A percentile compares a stretch with the other conserved stretches of the same genome.
phyloP scores from a whole-genome alignment of 305 asterid genomes.

The Solanum hybrid region DNA sequence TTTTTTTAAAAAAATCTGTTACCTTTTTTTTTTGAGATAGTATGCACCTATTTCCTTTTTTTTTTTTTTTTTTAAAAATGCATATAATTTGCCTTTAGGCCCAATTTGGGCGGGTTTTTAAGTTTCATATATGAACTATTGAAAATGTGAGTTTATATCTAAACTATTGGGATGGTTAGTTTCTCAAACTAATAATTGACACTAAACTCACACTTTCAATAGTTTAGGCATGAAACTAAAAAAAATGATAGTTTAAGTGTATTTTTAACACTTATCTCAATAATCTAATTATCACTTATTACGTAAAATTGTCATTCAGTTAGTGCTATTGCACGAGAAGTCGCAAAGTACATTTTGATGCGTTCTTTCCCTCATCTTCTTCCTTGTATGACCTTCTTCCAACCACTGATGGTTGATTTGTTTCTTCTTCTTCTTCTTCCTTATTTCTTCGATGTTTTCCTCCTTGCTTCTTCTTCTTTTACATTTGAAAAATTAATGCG shows the following conservation, averaged over 20 bases:
- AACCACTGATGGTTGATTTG: not conserved
- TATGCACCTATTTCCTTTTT: not conserved
- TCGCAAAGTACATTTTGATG: too few species aligned
- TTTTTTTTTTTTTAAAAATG: too few species aligned
- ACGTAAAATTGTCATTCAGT: not conserved
- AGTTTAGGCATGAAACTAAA: not conserved
- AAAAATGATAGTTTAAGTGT: too few species aligned
- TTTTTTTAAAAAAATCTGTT: not conserved
- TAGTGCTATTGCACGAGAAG: not conserved
- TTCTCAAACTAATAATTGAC: too few species aligned
- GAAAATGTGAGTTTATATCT: too few species aligned
- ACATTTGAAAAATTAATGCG: not conserved
- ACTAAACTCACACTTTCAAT: too few species aligned
- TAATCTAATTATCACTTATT: not conserved
- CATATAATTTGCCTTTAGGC: not conserved
- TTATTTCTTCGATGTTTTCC: not conserved
- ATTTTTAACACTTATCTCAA: too few species aligned
- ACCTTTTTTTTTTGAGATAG: not conserved
- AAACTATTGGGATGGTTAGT: rapidly evolving
- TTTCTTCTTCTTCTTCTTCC: not conserved
- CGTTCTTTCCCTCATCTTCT: not conserved
- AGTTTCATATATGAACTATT: too few species aligned
- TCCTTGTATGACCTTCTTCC: not conserved
- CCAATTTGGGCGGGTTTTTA: not conserved
- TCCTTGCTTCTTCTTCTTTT: not conserved